Percentiles rank a stretch among this genome's conserved stretches.
Conservation (phyloP, 2,329 filamentous ascomycete species). For the Colletotrichum tropicicola region DNA sequence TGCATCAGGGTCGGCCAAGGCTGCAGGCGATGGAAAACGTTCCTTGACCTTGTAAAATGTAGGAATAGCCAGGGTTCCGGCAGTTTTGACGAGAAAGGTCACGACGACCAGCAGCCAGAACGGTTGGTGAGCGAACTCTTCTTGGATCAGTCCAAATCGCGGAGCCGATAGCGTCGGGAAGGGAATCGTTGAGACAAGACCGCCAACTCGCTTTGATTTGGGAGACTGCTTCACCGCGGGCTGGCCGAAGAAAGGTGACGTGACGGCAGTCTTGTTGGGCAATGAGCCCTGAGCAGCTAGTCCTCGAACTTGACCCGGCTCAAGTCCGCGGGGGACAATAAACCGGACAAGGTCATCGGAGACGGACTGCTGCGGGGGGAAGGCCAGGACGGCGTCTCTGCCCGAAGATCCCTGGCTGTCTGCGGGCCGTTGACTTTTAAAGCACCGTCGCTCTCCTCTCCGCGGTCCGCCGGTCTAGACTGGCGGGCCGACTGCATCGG, state of each 20-base stretch:
- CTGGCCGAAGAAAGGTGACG: slow-evolving; percentile 45
- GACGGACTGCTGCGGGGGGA: background rate
- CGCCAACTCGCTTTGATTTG: slow-evolving; percentile 45
- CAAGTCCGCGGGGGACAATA: slow-evolving; percentile 17
- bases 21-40: slow-evolving; percentile 72
- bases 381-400: slow-evolving; percentile 16
- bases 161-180: slow-evolving; percentile 73
- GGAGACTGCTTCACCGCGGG: slow-evolving; percentile 28
- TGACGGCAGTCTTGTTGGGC: slow-evolving; percentile 20
- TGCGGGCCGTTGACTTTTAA: slow-evolving; percentile 28
- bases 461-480: background rate
- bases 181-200: slow-evolving; percentile 62
- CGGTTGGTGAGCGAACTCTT: slow-evolving; percentile 76
- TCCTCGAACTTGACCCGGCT: slow-evolving; percentile 19
- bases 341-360: slow-evolving; percentile 23
- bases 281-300: background rate
- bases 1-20: slow-evolving; percentile 64
- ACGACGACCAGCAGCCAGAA: slow-evolving; percentile 85
- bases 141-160: slow-evolving; percentile 84
- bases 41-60: slow-evolving; percentile 75
- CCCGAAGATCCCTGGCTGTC: slow-evolving; percentile 30
- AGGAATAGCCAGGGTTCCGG: slow-evolving; percentile 78
- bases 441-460: background rate
- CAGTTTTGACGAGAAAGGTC: slow-evolving; percentile 85
- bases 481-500: background rate